A percentile compares a stretch with the other conserved stretches of the same genome.
phyloP scores from a whole-genome alignment of 2,329 filamentous ascomycete species.

The Fusarium nurragi region DNA sequence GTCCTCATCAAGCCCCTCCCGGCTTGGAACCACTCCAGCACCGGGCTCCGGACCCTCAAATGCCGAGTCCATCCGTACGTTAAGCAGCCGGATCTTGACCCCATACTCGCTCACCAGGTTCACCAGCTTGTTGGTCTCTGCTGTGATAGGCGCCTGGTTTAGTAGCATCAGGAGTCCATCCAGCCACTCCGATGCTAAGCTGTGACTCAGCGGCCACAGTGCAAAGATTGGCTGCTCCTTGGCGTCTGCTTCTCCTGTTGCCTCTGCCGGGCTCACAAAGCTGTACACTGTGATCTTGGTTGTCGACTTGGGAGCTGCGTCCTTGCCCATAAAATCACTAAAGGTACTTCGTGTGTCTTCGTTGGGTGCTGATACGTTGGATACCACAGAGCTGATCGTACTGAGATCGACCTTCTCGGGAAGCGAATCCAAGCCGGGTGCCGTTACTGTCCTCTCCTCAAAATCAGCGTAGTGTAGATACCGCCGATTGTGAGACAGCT shows the following conservation, averaged over 20 bases:
- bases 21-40: conserved; percentile 78
- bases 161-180: conserved; percentile 95
- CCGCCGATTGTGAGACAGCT: conserved; percentile 88
- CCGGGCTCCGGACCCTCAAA: conserved; percentile 75
- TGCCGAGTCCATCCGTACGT: conserved; percentile 83
- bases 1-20: conserved; percentile 88
- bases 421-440: conserved; percentile 78
- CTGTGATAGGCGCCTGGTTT: conserved; percentile 95
- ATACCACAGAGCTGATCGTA: conserved; percentile 90
- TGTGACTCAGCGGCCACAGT: conserved; percentile 83
- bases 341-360: conserved; percentile 58
- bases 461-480: conserved; percentile 93
- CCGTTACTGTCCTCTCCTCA: conserved; percentile 67
- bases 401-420: conserved; percentile 86
- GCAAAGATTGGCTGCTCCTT: conserved; percentile 80
- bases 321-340: conserved; percentile 55
- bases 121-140: conserved; percentile 91
- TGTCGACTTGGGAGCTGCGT: conserved; percentile 57
- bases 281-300: conserved; percentile 95
- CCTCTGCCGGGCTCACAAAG: conserved; percentile 60
- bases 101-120: conserved; percentile 89
- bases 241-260: conserved; percentile 47
- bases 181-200: conserved; percentile 92
- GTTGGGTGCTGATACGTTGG: conserved; percentile 80
- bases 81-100: conserved; percentile 89